These are phyloP conservation scores for Teunomyces atbi DNA, from an alignment of 805 yeast species.

Conservation along the genomic window DNA sequence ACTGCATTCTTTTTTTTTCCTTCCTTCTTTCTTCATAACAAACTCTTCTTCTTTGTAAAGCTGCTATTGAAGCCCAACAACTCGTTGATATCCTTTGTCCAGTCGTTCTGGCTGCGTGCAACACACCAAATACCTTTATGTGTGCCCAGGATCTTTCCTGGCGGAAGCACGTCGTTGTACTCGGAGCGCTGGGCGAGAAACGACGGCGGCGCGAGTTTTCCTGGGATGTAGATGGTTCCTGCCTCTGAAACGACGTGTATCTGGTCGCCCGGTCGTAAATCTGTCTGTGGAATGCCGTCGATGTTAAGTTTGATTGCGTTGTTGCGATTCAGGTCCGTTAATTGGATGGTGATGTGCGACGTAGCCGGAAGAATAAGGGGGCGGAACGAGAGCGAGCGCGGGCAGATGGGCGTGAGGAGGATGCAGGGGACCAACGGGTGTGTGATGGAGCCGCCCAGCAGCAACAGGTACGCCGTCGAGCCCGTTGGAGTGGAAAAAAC, in stretches of 20 bases:
- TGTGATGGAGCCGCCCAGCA: slow-evolving; percentile 90
- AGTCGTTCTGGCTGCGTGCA: slow-evolving; percentile 77
- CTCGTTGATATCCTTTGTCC: slow-evolving; percentile 89
- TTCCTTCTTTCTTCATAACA: background rate
- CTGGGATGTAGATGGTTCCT: slow-evolving; percentile 49
- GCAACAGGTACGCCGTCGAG: slow-evolving; percentile 86
- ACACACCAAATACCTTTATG: slow-evolving; percentile 78
- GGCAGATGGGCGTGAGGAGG: slow-evolving; percentile 86
- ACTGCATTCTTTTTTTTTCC: background rate
- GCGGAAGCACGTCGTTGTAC: slow-evolving; percentile 3
- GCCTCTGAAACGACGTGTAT: slow-evolving; percentile 68
- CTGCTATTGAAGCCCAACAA: slow-evolving; percentile 85
- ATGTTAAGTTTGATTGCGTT: slow-evolving; percentile 56
- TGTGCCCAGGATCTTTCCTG: slow-evolving; percentile 4
- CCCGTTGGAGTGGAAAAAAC: slow-evolving; percentile 90
- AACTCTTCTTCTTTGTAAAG: slow-evolving; percentile 48
- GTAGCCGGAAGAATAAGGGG: slow-evolving; percentile 81
- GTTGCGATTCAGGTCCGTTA: slow-evolving; percentile 45
- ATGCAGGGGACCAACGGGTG: slow-evolving; percentile 86
- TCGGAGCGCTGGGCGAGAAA: slow-evolving; percentile 2
- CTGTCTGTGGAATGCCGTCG: slow-evolving; percentile 79
- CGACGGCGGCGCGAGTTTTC: slow-evolving; percentile 44
- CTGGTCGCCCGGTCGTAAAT: slow-evolving; percentile 72
- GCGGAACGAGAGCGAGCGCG: slow-evolving; percentile 84
- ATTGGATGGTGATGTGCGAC: slow-evolving; percentile 66